Evolutionary conservation across 257 asterid species (phyloP), one percentile per base, ranked within the genome.

Genomic region (Petunia axillaris): DNA sequence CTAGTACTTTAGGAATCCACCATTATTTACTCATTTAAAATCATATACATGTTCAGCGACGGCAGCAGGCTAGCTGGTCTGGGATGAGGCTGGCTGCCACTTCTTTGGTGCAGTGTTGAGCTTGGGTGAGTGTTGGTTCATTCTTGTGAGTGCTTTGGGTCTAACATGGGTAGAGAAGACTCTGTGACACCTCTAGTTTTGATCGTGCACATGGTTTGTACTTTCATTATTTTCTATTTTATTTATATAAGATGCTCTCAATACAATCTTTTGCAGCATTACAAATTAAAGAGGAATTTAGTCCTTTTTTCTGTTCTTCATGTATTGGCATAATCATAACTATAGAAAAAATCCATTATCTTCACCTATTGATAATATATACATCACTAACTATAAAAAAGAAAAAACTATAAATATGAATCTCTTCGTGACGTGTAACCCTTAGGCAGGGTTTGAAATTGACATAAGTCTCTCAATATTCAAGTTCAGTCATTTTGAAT

Each of bases 11-110:
- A 41, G 75, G 6, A 41, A 66, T 6, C 53, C 41, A 41, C 15
- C 75, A 66, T 41, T 41, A 41, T 40, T 66, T 66, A 40, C 54
- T 66, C 73, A 65, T 65, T 65, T 65, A 65, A 38, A 64, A 41
- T 15, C 40, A 7, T 66, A 14, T 2, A 14, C 11, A 41, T 41
- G 35, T 66, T 41, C 75, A 41, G 37, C 7, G 4, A 41, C 37
- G 50, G 14, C 6, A 7, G 53, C 44, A 66, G n/a, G 75, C 75
- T 39, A n/a, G 74, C 46, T 65, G 15, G 74, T 65, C 14, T 65
- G 52, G 52, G 39, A 13, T 65, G 53, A 65, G 14, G 52, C 52
- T 65, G 36, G 1, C 36, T 39, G 52, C 52, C 52, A 40, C 36
- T 7, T 65, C 53, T 65, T 65, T 65, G 48, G 36, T 65, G 37